These are phyloP conservation scores for Apiospora saccharicola DNA, from an alignment of 2,329 filamentous ascomycete genomes.

Conservation along the genomic window DNA sequence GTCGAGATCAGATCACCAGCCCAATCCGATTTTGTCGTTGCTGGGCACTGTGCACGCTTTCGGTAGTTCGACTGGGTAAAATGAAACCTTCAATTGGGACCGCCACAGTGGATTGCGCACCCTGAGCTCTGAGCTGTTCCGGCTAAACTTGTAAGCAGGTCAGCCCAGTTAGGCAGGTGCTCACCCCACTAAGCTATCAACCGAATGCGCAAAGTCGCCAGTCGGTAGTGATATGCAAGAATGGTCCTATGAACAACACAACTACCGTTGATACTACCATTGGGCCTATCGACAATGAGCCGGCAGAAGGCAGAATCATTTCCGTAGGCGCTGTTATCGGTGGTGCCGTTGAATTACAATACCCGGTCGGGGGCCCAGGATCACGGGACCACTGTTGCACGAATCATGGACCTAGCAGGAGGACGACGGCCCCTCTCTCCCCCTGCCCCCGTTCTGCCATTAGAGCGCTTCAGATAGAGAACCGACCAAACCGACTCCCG, in stretches of 20 bases:
- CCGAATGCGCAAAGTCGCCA: neutral
- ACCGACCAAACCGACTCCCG: neutral
- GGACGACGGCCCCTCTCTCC: neutral
- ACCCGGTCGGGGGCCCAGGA: neutral
- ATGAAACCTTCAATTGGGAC: constrained; percentile 4
- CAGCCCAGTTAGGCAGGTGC: no score
- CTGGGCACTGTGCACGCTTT: neutral
- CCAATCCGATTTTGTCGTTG: neutral
- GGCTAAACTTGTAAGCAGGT: neutral
- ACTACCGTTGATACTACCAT: neutral
- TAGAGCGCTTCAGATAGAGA: neutral
- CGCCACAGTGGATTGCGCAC: neutral
- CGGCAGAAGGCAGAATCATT: neutral
- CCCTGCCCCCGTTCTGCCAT: neutral
- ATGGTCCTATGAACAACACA: neutral
- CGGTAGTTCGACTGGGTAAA: neutral
- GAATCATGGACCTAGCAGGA: neutral
- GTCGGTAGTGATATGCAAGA: neutral
- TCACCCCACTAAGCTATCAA: no score
- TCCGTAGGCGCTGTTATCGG: neutral
- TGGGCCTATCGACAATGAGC: neutral
- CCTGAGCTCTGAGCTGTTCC: neutral
- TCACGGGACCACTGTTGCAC: neutral
- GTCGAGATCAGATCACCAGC: neutral
- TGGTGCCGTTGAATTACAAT: neutral